Conservation (phyloP, 116 monocot species). For the Zostera marina region DNA sequence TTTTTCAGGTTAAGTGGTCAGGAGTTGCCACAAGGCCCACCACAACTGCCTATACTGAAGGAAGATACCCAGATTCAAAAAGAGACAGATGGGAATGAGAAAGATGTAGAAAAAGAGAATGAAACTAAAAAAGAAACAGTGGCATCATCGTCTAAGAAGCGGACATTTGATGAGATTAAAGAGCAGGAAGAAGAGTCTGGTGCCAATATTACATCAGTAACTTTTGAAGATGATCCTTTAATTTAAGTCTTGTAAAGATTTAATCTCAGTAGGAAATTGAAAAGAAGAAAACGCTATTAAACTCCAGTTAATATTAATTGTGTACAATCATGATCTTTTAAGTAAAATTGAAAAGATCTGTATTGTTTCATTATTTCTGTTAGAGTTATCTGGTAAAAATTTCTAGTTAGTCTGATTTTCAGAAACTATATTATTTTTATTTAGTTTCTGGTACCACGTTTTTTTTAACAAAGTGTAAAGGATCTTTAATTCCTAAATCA, state of each 20-base stretch:
- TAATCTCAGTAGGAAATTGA: not conserved
- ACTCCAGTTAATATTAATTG: too few species aligned
- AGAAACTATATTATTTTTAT: too few species aligned
- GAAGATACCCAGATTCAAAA: slow-evolving; percentile 1
- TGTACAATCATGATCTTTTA: too few species aligned
- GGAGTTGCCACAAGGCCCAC: slow-evolving; percentile 27
- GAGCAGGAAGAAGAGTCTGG: not conserved
- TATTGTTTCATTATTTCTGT: too few species aligned
- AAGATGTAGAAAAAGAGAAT: slow-evolving; percentile 2
- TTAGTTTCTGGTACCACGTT: too few species aligned
- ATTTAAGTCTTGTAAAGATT: too few species aligned
- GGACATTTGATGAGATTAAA: slow-evolving; percentile 12
- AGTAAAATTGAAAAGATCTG: too few species aligned
- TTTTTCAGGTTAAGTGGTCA: slow-evolving; percentile 49
- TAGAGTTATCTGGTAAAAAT: too few species aligned
- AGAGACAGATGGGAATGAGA: slow-evolving; percentile 2
- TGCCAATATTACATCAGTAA: not conserved
- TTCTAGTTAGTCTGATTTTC: too few species aligned
- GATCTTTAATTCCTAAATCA: too few species aligned
- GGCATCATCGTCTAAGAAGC: slow-evolving; percentile 14
- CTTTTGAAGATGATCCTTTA: not conserved
- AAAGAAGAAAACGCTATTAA: too few species aligned
- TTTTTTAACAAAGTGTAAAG: too few species aligned
- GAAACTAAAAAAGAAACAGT: slow-evolving; percentile 9
- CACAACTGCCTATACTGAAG: not conserved